Base-by-base conservation (phyloP, 2,329 filamentous ascomycete genomes). In the Diaporthe capsici region DNA sequence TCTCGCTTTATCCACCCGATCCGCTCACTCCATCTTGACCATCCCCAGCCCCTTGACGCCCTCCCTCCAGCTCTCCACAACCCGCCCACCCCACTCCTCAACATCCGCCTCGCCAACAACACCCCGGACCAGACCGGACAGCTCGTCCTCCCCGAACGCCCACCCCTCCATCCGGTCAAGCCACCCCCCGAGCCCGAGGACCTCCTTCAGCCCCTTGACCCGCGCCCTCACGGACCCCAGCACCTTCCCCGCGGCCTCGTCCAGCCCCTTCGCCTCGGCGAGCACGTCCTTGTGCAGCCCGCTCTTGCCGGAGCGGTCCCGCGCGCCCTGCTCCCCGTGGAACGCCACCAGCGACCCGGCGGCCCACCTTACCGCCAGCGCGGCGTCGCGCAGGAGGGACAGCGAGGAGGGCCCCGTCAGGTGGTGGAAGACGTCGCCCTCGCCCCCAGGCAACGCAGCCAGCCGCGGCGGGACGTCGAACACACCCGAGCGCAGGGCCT, bases 31-130 rank as follows among this genome's bases (percentile, higher is more conserved):
- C 77, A 83, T 81, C 77, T 81, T 83, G 4, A 85, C 82, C 67
- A 79, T 78, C 22, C 78, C 77, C 83, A 84, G 85, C 47, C 85
- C 84, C 75, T 82, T 83, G 3, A 85, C 80, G 6, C 81, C 81
- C 60, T 85, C 82, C 65, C 81, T 78, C 85, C 85, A 87, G 67
- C 82, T 84, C 39, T 84, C 81, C 31, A 84, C 77, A n/a, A 86
- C 78, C 31, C 75, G 75, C 2, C 80, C 81, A 9, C 81, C 81
- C 84, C 84, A 86, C 57, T 82, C 79, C 76, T 85, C 83, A 15
- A 82, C 81, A 4, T 72, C 79, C 1, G 71, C 77, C 47, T 76
- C 73, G 0, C 82, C 82, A 1, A 82, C 79, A 9, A 81, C 78
- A 3, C 79, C 81, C 53, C 79, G 72, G 0, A 86, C 78, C 9